Base-by-base conservation (phyloP, 768 basidiomycete species). In the Leccinum olivaceopallidum region DNA sequence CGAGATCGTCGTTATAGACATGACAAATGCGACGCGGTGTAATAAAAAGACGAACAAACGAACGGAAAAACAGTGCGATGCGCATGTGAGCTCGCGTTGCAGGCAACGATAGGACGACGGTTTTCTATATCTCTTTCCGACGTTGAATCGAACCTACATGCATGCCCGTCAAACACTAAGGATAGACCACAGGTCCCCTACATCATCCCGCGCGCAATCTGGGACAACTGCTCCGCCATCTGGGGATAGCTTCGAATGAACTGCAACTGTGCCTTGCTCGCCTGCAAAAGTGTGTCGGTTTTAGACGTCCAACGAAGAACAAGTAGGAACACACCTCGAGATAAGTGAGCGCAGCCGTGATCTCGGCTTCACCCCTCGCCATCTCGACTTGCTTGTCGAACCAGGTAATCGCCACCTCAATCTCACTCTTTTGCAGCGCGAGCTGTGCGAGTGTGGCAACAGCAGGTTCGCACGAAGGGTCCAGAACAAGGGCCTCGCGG, bases 391-490 rank as follows among this genome's bases (percentile, higher is more conserved):
- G 91, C 71, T 84, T 83, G 71, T 86, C 83, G 67, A 99, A 97
- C 85, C 94, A 87, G 69, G 86, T 82, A 60, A 94, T 85, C 2
- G 96, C 97, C 60, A 87, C 82, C 44, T 90, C 85, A 61, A 97
- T 87, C 77, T 91, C 90, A 70, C 88, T 87, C 76, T 95, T 94
- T 75, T 98, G 96, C 63, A 98, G 75, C 61, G 84, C 86, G 22
- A 99, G 81, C 74, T 99, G 97, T 4, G 96, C 96, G 30, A 98
- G 85, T 1, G 95, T 98, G 18, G 94, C 94, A 5, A 98, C 89
- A 0, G 96, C 97, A 12, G 96, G 93, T 71, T 99, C 97, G 75
- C 96, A 98, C 65, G 95, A 94, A 12, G 91, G 80, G 74, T 99
- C 97, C 58, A 95, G 84, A 53, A 81, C 78, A 22, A 99, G 80